Conservation (phyloP, 352 stramenopile species). For the Elongisporangium undulatum region DNA sequence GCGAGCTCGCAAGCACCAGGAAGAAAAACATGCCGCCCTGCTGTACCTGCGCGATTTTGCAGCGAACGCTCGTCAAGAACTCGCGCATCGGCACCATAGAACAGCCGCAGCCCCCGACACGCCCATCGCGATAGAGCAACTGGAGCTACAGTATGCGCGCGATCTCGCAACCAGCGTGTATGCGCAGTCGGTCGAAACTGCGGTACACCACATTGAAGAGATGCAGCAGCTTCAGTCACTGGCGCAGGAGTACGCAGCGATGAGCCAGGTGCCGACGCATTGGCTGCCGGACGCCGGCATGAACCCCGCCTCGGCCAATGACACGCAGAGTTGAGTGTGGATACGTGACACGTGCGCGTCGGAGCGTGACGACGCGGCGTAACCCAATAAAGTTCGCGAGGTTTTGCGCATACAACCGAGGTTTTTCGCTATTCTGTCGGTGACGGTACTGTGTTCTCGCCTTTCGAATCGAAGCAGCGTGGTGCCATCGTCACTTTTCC, state of each 20-base stretch:
- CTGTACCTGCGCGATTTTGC: conserved; percentile 15
- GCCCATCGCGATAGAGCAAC: neutral
- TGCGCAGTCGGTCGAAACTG: conserved; percentile 11
- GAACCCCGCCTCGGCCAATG: neutral
- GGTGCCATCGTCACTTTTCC: neutral
- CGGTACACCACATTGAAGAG: conserved; percentile 16
- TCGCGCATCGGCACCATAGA: conserved; percentile 8
- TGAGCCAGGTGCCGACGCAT: conserved; percentile 21
- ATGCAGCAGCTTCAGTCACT: conserved; percentile 29
- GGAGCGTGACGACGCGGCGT: neutral
- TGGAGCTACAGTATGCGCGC: conserved; percentile 1
- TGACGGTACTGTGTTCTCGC: neutral
- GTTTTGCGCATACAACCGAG: neutral
- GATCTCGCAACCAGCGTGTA: conserved; percentile 15
- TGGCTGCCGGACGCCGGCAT: neutral
- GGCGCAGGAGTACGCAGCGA: conserved; percentile 18
- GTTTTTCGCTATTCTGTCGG: neutral
- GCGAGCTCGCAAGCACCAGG: conserved; percentile 23
- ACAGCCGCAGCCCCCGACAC: conserved; percentile 5
- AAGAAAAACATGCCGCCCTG: conserved; percentile 15
- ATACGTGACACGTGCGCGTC: neutral
- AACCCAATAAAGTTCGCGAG: neutral
- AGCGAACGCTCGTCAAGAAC: conserved; percentile 15
- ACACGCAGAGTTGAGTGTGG: neutral
- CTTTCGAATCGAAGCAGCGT: neutral